Evolutionary conservation across 106 monocot genomes (phyloP).

Genomic region (Dioscorea zingiberensis): DNA sequence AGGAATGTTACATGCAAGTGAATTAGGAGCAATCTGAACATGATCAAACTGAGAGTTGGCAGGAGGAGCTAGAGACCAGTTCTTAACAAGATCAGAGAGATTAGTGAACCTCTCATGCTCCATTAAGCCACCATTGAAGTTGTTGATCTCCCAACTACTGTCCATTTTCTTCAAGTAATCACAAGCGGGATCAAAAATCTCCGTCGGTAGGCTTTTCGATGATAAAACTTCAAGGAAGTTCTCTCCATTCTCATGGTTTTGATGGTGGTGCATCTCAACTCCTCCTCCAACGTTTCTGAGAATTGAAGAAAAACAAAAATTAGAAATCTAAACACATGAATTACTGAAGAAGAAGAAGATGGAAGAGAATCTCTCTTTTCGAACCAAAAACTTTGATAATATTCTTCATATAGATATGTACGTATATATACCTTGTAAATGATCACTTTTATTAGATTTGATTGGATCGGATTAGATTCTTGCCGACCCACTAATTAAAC

Average conservation of each 20-base stretch:
- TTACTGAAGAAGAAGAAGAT: too few relatives aligned
- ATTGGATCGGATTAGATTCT: background rate
- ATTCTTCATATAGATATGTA: background rate
- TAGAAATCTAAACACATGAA: background rate
- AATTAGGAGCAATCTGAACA: background rate
- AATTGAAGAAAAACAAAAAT: slow-evolving; percentile 4
- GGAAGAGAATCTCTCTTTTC: too few relatives aligned
- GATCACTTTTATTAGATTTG: background rate
- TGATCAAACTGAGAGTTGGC: slow-evolving; percentile 17
- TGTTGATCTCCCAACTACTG: slow-evolving; percentile 28
- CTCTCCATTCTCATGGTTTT: slow-evolving; percentile 30
- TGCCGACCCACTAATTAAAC: background rate
- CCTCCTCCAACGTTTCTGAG: slow-evolving; percentile 28
- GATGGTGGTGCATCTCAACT: slow-evolving; percentile 19
- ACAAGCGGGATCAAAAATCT: slow-evolving; percentile 61
- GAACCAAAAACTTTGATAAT: background rate
- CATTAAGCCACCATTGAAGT: slow-evolving; percentile 14
- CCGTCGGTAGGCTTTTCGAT: slow-evolving; percentile 35
- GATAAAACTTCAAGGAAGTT: slow-evolving; percentile 60
- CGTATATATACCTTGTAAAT: too few relatives aligned
- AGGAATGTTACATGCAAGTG: slow-evolving; percentile 3
- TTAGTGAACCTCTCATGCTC: slow-evolving; percentile 22
- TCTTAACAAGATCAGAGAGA: slow-evolving; percentile 64
- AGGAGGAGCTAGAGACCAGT: slow-evolving; percentile 87
- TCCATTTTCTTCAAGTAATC: slow-evolving; percentile 74